Conservation (phyloP, 495 filamentous ascomycete species). For the Penicillium atrosanguineum region DNA sequence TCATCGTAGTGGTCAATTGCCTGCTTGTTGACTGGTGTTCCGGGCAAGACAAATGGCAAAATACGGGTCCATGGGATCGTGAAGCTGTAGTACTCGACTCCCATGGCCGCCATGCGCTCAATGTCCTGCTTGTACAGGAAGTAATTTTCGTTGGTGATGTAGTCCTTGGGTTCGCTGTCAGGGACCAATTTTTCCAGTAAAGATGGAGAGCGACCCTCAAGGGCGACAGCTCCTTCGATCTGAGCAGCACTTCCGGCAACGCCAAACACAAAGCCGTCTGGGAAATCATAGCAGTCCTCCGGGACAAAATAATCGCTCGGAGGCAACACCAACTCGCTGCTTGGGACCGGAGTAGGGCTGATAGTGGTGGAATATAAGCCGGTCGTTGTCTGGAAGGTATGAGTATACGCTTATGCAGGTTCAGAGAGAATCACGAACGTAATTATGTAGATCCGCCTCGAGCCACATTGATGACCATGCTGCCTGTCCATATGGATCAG, state of each 20-base stretch:
- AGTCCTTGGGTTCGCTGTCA: slow-evolving; percentile 24
- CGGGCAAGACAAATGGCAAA: slow-evolving; percentile 40
- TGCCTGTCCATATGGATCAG: slow-evolving; percentile 32
- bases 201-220: slow-evolving; percentile 43
- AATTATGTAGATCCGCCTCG: slow-evolving; percentile 25
- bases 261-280: slow-evolving; percentile 50
- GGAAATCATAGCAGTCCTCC: slow-evolving; percentile 31
- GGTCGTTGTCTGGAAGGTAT: slow-evolving; percentile 17
- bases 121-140: slow-evolving; percentile 54
- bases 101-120: slow-evolving; percentile 44
- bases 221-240: slow-evolving; percentile 45
- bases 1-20: slow-evolving; percentile 47
- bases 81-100: slow-evolving; percentile 49
- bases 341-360: slow-evolving; percentile 33
- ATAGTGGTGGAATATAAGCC: slow-evolving; percentile 33
- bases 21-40: slow-evolving; percentile 42
- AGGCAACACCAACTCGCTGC: slow-evolving; percentile 33
- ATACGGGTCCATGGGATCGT: slow-evolving; percentile 46
- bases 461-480: slow-evolving; percentile 37
- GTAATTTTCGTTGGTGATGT: slow-evolving; percentile 47
- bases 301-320: slow-evolving; percentile 30
- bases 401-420: not conserved
- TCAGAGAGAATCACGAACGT: slow-evolving; percentile 9
- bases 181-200: slow-evolving; percentile 34
- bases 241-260: slow-evolving; percentile 50